These are phyloP conservation scores for Apiospora aurea DNA, from an alignment of 2,329 filamentous ascomycete genomes.

Conservation along the genomic window DNA sequence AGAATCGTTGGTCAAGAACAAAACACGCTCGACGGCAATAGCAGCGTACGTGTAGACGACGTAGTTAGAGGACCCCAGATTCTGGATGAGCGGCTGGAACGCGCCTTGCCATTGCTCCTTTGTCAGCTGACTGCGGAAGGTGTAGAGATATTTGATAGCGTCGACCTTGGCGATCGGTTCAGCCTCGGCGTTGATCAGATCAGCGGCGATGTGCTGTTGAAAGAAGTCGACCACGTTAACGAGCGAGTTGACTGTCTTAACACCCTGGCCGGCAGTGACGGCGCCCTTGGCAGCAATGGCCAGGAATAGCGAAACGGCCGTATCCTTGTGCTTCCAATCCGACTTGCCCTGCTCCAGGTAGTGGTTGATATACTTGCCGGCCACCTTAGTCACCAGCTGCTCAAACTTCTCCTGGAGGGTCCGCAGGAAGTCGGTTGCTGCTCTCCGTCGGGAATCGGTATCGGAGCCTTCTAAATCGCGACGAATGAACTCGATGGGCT, in stretches of 20 bases:
- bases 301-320: conserved; percentile 95
- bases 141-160: conserved; percentile 97
- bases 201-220: conserved; percentile 88
- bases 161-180: conserved; percentile 94
- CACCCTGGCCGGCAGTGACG: conserved; percentile 86
- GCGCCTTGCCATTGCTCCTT: conserved; percentile 91
- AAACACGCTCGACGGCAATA: conserved; percentile 91
- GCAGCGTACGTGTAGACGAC: conserved; percentile 98
- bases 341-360: conserved; percentile 81
- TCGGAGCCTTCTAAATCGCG: conserved; percentile 95
- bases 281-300: conserved; percentile 92
- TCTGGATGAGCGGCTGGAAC: conserved; percentile 88
- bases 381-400: conserved; percentile 82
- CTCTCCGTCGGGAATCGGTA: conserved; percentile 88
- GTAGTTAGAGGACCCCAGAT: conserved; percentile 88
- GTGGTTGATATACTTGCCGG: conserved; percentile 84
- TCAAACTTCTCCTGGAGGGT: conserved; percentile 92
- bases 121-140: conserved; percentile 92
- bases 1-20: conserved; percentile 80
- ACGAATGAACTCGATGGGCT: conserved; percentile 97
- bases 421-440: conserved; percentile 92
- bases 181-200: conserved; percentile 75
- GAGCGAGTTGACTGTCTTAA: conserved; percentile 86
- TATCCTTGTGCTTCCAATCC: conserved; percentile 98
- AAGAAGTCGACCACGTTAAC: conserved; percentile 96